Base-by-base conservation (phyloP, 2,329 filamentous ascomycete species). In the Fusarium subglutinans region DNA sequence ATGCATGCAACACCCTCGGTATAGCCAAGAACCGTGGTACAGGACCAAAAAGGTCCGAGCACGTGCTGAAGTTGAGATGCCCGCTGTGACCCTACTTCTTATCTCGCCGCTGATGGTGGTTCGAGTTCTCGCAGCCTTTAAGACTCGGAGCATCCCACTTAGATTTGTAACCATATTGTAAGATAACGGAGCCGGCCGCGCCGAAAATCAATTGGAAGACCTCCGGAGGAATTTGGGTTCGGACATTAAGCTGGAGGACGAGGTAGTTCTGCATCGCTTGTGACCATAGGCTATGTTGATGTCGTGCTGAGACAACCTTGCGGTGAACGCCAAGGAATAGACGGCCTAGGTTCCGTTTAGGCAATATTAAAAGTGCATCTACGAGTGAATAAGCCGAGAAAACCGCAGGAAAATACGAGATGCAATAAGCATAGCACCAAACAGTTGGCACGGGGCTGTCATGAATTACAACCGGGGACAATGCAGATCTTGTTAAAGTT, bases 361-460 rank as follows among this genome's bases (percentile, higher is more conserved):
- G 41, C 55, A 50, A 28, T 37, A 50, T 28, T 17, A 1, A 12
- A n/a, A 6, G 9, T 28, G 24, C 11, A 37, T n/a, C 2, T 6
- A 2, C 2, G 11, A 58, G 13, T 26, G 1, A 58, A 11, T 8
- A 28, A 26, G 41, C 20, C 20, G 15, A 37, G 17, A 4, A 4
- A 47, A 28, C 15, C n/a, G 8, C 15, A n/a, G 20, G 4, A 18
- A 10, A 22, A 8, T 1, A 6, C 11, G 7, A 26, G 14, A 17
- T 17, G 24, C 2, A 14, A 28, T 8, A 6, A 33, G 6, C 0
- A 14, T 11, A 3, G 14, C 4, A 2, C 10, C 6, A 35, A 13
- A 5, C 15, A 8, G 8, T 18, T 20, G 37, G 22, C 4, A 55
- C 6, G 17, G 8, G 11, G 15, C 5, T 28, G 9, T 37, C 8